These are phyloP conservation scores for Discostella pseudostelligera DNA, from an alignment of 108 stramenopile species.

Conservation along the genomic window DNA sequence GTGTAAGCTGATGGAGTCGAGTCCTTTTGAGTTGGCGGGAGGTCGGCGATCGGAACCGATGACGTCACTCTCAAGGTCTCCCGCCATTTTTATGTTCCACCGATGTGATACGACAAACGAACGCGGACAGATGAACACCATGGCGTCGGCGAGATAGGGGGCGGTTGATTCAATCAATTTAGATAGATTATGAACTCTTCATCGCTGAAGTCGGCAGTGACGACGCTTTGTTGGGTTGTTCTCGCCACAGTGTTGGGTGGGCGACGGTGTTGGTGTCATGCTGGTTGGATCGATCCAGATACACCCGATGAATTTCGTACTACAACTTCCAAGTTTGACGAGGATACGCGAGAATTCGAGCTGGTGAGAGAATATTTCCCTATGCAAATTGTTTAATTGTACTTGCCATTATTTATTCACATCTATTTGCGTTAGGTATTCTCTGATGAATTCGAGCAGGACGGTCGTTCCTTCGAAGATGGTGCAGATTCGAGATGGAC, in stretches of 20 bases:
- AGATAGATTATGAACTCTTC: too few species aligned
- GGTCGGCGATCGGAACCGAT: too few species aligned
- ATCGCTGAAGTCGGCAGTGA: too few species aligned
- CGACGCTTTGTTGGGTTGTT: too few species aligned
- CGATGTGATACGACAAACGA: too few species aligned
- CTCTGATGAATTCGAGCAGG: constrained; percentile 92
- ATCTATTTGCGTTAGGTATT: constrained; percentile 57
- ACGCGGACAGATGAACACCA: too few species aligned
- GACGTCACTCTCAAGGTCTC: too few species aligned
- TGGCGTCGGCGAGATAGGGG: too few species aligned
- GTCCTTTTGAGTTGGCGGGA: too few species aligned
- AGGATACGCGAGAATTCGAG: constrained; percentile 61
- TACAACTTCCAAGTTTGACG: constrained; percentile 27
- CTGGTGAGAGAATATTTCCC: constrained; percentile 50
- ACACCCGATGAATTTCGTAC: constrained; percentile 48
- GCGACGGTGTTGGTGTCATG: background rate
- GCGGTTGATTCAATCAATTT: too few species aligned
- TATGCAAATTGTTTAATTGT: background rate
- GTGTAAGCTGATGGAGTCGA: too few species aligned
- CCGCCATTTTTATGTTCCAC: too few species aligned
- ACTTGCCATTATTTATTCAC: background rate
- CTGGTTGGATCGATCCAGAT: constrained; percentile 84
- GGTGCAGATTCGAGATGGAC: constrained; percentile 96
- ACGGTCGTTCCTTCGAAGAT: constrained; percentile 86
- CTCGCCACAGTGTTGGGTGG: background rate